Percentiles rank a stretch among this genome's conserved stretches.
Conservation (phyloP, 2,329 filamentous ascomycete genomes). For the Calonectria leucothoes region DNA sequence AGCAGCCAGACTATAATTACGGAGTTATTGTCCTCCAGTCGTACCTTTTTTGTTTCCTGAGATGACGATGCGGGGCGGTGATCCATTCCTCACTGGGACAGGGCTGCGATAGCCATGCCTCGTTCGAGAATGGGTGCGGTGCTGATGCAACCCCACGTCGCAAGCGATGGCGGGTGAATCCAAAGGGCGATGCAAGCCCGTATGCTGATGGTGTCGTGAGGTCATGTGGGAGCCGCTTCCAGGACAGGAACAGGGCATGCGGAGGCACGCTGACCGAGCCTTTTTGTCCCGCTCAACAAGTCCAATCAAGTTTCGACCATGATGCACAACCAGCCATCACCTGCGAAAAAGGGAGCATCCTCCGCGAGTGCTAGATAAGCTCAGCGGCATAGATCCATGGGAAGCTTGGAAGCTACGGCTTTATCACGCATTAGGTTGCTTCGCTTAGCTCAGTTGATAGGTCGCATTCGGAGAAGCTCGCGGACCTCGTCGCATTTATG, state of each 20-base stretch:
- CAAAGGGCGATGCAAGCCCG: slow-evolving; percentile 7
- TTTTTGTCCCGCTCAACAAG: not conserved
- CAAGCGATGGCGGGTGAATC: not conserved
- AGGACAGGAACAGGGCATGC: not conserved
- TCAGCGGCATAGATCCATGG: not conserved
- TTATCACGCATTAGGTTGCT: not conserved
- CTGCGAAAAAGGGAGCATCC: slow-evolving; percentile 4
- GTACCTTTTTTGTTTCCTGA: not conserved
- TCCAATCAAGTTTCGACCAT: not conserved
- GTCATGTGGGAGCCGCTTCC: slow-evolving; percentile 9
- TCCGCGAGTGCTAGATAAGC: slow-evolving; percentile 17
- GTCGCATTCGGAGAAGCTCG: not conserved
- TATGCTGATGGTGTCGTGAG: not conserved
- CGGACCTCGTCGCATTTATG: not conserved
- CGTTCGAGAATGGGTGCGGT: slow-evolving; percentile 8
- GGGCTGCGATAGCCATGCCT: slow-evolving; percentile 4
- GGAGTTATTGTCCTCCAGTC: not conserved
- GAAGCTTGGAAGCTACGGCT: not conserved
- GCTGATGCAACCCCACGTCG: slow-evolving; percentile 24
- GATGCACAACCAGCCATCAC: not conserved
- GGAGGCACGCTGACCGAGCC: slow-evolving; percentile 8
- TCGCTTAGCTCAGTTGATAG: not conserved
- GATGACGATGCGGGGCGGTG: not conserved
- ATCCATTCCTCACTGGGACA: slow-evolving; percentile 7
- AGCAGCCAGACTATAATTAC: not conserved